Base-by-base conservation (phyloP, 441 rosid species). In the Geranium incanum region DNA sequence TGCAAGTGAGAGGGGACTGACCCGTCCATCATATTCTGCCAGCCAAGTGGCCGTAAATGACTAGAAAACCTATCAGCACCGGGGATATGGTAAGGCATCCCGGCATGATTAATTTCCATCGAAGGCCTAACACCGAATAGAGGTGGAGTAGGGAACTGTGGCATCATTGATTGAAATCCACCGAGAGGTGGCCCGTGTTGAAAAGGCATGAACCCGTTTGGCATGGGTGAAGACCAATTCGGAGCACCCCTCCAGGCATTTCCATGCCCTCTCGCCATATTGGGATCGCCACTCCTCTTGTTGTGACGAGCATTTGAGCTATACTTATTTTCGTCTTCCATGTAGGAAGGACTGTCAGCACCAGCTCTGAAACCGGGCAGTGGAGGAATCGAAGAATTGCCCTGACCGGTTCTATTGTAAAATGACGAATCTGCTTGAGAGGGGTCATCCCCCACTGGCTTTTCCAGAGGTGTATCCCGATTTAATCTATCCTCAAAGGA, bases 171-270 rank as follows among this genome's bases (percentile, higher is more conserved):
- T 74, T 78, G 97, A 74, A 85, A 93, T 73, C 87, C 88, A 63
- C 92, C 97, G 82, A 87, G 99, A 69, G 93, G 86, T 48, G 88
- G 97, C 66, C 92, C 96, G 64, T 88, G 96, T 64, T 83, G 99
- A 80, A 91, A 95, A 78, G 94, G 97, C 57, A 91, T 84, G 79
- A 85, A 95, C 23, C 97, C 97, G 84, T 89, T 89, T 73, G 96
- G 87, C 76, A 92, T 39, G 2, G 95, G 84, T 3, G 89, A 79
- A 52, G 95, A 67, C 99, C 99, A 95, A 78, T 81, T 91, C 73
- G 95, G 94, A 50, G 86, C 77, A 78, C 94, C 91, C 75, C 99
- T 88, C 99, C 99, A 95, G 66, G 84, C 78, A 85, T 89, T 95
- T 76, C 89, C 85, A 76, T 88, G 97, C 62, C 88, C 95, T 83